A percentile compares a stretch with the other conserved stretches of the same genome.
Conservation (phyloP, 768 basidiomycete genomes). For the Russula ochroleuca region DNA sequence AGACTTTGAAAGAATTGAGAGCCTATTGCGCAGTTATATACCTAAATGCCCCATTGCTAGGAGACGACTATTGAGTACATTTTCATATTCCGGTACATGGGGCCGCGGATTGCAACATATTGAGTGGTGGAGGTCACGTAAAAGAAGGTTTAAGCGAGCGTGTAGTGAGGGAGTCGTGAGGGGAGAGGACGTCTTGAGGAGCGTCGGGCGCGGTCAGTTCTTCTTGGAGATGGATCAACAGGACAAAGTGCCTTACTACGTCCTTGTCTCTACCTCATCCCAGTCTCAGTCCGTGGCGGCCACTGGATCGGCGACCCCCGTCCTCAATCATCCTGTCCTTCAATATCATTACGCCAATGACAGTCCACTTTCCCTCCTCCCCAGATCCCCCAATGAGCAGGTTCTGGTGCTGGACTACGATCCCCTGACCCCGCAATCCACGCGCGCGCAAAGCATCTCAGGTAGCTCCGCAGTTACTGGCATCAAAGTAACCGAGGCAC, state of each 20-base stretch:
- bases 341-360: constrained; percentile 85
- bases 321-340: constrained; percentile 65
- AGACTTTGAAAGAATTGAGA: constrained; percentile 23
- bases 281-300: constrained; percentile 40
- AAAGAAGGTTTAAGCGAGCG: no score
- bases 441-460: constrained; percentile 52
- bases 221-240: constrained; percentile 14
- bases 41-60: not conserved
- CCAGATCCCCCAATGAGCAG: constrained; percentile 58
- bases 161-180: not conserved
- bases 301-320: constrained; percentile 31
- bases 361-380: constrained; percentile 59
- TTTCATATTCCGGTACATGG: not conserved
- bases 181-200: not conserved
- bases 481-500: constrained; percentile 66
- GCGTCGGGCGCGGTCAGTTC: not conserved
- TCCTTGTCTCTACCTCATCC: constrained; percentile 60
- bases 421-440: constrained; percentile 36
- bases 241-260: constrained; percentile 53
- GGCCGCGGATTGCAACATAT: not conserved
- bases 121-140: no score
- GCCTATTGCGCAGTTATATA: not conserved
- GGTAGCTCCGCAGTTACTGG: constrained; percentile 48
- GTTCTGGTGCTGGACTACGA: constrained; percentile 72
- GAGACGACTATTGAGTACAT: not conserved